Percentiles rank a stretch among this genome's conserved stretches.
Evolutionary conservation across 345 rosid genomes (phyloP).

Genomic region (Citrus glauca): DNA sequence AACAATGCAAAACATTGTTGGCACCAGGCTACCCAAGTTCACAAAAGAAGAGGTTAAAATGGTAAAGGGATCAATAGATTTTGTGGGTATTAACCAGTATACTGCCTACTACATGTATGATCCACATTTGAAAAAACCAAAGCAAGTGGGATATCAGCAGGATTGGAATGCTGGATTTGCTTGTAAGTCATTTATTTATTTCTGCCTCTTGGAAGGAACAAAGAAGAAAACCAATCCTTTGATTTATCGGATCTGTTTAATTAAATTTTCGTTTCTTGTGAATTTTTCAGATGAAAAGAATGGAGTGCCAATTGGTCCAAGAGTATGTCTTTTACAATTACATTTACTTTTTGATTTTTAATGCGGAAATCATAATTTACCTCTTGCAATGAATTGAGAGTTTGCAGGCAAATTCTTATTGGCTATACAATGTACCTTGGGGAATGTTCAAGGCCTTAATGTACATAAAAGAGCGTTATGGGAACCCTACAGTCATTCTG

Average conservation of each 20-base stretch:
- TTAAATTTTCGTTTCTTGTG: constrained; percentile 8
- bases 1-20: constrained; percentile 81
- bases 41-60: constrained; percentile 66
- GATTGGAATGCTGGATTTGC: constrained; percentile 83
- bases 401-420: constrained; percentile 71
- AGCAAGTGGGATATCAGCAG: constrained; percentile 72
- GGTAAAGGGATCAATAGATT: constrained; percentile 90
- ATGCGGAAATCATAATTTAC: background rate
- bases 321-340: constrained; percentile 29
- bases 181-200: constrained; percentile 43
- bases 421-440: constrained; percentile 98
- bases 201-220: background rate
- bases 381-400: background rate
- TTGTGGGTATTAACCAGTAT: constrained; percentile 88
- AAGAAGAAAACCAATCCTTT: background rate
- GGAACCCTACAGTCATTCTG: constrained; percentile 79
- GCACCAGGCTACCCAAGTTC: constrained; percentile 77
- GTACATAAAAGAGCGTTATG: constrained; percentile 81
- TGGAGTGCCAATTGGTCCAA: constrained; percentile 77
- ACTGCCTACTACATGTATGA: constrained; percentile 70
- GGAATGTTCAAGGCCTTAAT: constrained; percentile 86
- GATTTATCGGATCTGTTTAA: background rate
- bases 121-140: constrained; percentile 44
- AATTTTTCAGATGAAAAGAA: constrained; percentile 49
- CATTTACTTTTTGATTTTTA: background rate